phyloP scores from a whole-genome alignment of 345 rosid genomes.

The Noccaea bulbosa region DNA sequence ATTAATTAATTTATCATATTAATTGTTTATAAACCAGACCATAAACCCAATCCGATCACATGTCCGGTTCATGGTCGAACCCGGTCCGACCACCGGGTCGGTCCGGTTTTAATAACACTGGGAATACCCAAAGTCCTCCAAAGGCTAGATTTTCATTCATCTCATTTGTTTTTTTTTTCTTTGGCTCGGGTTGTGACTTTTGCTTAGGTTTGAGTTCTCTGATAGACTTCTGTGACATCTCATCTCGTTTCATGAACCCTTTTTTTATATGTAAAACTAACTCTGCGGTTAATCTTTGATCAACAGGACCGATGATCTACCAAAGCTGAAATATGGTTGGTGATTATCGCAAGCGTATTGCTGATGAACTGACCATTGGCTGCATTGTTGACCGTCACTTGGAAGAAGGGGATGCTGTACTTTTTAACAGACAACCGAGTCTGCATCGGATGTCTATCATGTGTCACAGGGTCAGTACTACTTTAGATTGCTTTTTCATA shows the following conservation, averaged over 20 bases:
- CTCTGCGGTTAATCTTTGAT: conserved; percentile 17
- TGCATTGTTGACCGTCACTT: conserved; percentile 93
- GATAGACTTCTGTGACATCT: conserved; percentile 12
- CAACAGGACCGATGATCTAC: conserved; percentile 54
- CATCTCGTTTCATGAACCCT: conserved; percentile 25
- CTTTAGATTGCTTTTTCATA: conserved; percentile 25
- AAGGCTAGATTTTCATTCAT: conserved; percentile 50
- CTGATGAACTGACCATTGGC: conserved; percentile 81
- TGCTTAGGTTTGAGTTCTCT: conserved; percentile 13
- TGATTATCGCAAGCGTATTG: conserved; percentile 75
- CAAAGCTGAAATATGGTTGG: conserved; percentile 49
- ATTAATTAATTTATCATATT: too few relatives aligned
- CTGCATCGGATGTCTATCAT: conserved; percentile 99
- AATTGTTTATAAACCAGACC: too few relatives aligned
- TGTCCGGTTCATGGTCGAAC: too few relatives aligned
- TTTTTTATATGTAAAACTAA: conserved; percentile 15
- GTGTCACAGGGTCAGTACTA: conserved; percentile 80
- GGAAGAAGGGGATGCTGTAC: conserved; percentile 96
- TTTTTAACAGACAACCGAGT: conserved; percentile 97
- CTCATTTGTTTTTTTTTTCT: neutral
- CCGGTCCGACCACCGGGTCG: too few relatives aligned
- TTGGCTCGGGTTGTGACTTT: neutral
- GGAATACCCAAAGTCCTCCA: conserved; percentile 85
- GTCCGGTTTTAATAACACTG: too few relatives aligned
- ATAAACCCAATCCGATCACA: too few relatives aligned